These are phyloP conservation scores for Talinum fruticosum DNA, from an alignment of 148 eudicot species.

Conservation along the genomic window DNA sequence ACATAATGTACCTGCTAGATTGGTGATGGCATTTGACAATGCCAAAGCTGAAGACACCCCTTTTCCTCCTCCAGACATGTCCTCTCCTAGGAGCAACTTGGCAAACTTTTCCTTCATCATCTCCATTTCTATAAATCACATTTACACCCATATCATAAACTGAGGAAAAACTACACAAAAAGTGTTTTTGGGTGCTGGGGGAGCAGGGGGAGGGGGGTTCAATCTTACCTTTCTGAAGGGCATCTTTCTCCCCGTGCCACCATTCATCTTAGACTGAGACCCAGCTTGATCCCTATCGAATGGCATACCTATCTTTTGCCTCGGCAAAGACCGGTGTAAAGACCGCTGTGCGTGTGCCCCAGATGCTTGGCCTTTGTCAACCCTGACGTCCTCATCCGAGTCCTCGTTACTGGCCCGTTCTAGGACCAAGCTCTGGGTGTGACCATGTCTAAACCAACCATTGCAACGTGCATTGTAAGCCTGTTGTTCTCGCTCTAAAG, in stretches of 20 bases:
- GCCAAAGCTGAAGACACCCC: slow-evolving; percentile 39
- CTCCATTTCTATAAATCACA: slow-evolving; percentile 27
- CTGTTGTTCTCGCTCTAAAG: slow-evolving; percentile 28
- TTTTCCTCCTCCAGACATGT: slow-evolving; percentile 38
- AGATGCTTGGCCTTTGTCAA: slow-evolving; percentile 17
- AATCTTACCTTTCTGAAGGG: slow-evolving; percentile 27
- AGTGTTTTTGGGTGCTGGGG: too few relatives aligned
- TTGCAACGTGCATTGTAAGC: slow-evolving; percentile 18
- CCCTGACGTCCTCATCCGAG: slow-evolving; percentile 26
- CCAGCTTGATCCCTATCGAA: slow-evolving; percentile 26
- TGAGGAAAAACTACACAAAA: too few relatives aligned
- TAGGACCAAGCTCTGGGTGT: slow-evolving; percentile 32
- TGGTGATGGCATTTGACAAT: slow-evolving; percentile 60
- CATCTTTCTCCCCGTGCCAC: slow-evolving; percentile 17
- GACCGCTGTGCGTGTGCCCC: slow-evolving; percentile 11
- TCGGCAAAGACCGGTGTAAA: slow-evolving; percentile 25
- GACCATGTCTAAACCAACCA: slow-evolving; percentile 16
- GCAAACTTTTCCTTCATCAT: slow-evolving; percentile 42
- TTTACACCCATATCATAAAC: not conserved
- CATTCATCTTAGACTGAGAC: slow-evolving; percentile 20
- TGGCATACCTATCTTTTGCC: slow-evolving; percentile 22
- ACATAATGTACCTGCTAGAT: slow-evolving; percentile 56
- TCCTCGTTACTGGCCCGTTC: slow-evolving; percentile 30
- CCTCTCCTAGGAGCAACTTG: slow-evolving; percentile 38
- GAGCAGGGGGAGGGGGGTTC: too few relatives aligned